Conservation (phyloP, 164 flowering plant genomes). For the Nymphaea thermarum region DNA sequence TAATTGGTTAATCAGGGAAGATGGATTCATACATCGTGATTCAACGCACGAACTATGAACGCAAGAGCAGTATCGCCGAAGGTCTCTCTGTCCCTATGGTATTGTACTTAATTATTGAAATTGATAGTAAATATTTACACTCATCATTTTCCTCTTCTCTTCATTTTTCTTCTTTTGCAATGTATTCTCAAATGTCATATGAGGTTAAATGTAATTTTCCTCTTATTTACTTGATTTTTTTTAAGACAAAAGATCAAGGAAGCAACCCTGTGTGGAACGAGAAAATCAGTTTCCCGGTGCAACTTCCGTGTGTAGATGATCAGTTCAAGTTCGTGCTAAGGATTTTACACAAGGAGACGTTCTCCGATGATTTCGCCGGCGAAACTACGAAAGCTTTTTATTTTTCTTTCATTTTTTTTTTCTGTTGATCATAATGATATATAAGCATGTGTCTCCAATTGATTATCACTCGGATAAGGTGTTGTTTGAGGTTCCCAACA, state of each 20-base stretch:
- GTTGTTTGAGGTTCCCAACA: too few relatives aligned
- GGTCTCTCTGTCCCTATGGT: constrained; percentile 18
- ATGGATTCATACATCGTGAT: constrained; percentile 63
- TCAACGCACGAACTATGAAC: constrained; percentile 41
- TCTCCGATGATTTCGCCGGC: constrained; percentile 58
- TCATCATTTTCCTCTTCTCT: too few relatives aligned
- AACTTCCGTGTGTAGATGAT: constrained; percentile 39
- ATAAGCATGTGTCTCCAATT: too few relatives aligned
- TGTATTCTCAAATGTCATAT: not conserved
- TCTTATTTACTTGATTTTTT: not conserved
- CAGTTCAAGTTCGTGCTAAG: constrained; percentile 48
- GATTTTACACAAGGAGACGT: constrained; percentile 63
- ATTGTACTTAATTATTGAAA: not conserved
- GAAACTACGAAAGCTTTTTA: constrained; percentile 32
- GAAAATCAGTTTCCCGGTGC: constrained; percentile 35
- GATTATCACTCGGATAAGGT: too few relatives aligned
- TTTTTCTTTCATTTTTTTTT: too few relatives aligned
- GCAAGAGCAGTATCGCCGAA: constrained; percentile 42
- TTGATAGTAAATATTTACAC: too few relatives aligned
- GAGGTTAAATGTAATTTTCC: not conserved
- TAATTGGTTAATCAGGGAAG: constrained; percentile 14
- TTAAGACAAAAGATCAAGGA: constrained; percentile 29
- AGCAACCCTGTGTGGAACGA: constrained; percentile 49
- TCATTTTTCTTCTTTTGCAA: not conserved
- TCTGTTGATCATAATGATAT: too few relatives aligned